Conservation (phyloP, 331 rosid genomes). For the Rhamnella rubrinervis region DNA sequence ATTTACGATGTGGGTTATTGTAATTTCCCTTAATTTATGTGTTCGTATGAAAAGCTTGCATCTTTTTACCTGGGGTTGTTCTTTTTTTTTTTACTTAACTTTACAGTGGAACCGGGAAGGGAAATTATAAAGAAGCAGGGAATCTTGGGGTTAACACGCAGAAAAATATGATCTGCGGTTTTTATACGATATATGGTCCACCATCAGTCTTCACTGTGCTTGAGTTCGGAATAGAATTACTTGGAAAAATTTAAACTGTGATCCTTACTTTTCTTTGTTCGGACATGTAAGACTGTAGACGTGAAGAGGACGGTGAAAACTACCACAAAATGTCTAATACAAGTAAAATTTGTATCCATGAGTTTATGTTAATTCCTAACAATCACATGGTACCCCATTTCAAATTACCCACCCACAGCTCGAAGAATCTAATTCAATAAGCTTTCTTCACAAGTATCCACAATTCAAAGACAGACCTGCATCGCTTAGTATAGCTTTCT, state of each 20-base stretch:
- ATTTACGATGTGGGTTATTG: constrained; percentile 22
- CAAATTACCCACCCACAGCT: no score
- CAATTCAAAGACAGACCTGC: neutral
- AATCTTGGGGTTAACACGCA: constrained; percentile 10
- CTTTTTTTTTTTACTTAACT: constrained; percentile 14
- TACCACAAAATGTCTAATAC: no score
- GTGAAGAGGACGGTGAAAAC: no score
- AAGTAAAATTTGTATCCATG: no score
- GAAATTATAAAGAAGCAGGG: constrained; percentile 17
- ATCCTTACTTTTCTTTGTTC: no score
- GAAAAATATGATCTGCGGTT: neutral
- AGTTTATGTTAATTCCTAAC: no score
- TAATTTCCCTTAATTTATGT: constrained; percentile 18
- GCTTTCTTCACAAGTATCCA: neutral
- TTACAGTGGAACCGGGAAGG: constrained; percentile 17
- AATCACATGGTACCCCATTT: no score
- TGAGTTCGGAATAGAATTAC: no score
- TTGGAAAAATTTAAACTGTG: no score
- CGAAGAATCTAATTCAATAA: neutral
- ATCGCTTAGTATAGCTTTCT: constrained; percentile 2
- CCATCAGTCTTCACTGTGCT: no score
- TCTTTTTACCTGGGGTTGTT: constrained; percentile 12
- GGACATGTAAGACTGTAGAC: no score
- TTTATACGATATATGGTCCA: no score
- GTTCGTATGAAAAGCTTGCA: constrained; percentile 5